A percentile compares a stretch with the other conserved stretches of the same genome.
Evolutionary conservation across 768 basidiomycete species (phyloP).

Genomic region (Ramaria rubella): DNA sequence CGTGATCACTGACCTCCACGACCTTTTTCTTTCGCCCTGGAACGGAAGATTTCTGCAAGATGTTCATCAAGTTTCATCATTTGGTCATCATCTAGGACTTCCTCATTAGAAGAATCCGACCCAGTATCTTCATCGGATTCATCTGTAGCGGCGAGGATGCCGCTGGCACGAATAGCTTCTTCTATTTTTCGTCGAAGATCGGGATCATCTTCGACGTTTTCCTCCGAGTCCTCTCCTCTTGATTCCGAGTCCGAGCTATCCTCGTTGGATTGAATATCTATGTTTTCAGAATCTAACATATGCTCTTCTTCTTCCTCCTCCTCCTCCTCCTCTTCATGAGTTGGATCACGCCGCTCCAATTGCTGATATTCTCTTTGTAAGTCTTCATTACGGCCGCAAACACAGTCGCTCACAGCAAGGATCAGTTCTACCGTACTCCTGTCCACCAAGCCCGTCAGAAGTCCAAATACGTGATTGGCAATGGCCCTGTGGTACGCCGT

Average conservation of each 20-base stretch:
- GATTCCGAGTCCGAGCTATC: slow-evolving; percentile 35
- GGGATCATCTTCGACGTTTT: slow-evolving; percentile 38
- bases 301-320: slow-evolving; percentile 27
- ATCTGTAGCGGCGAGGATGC: slow-evolving; percentile 48
- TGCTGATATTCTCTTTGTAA: slow-evolving; percentile 45
- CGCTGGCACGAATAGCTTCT: slow-evolving; percentile 54
- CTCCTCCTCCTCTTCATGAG: slow-evolving; percentile 28
- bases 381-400: slow-evolving; percentile 5
- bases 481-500: slow-evolving; percentile 74
- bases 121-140: slow-evolving; percentile 46
- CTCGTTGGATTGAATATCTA: slow-evolving; percentile 31
- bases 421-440: slow-evolving; percentile 75
- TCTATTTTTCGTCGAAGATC: slow-evolving; percentile 60
- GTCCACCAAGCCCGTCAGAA: slow-evolving; percentile 59
- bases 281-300: slow-evolving; percentile 32
- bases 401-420: slow-evolving; percentile 52
- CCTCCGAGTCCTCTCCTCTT: slow-evolving; percentile 44
- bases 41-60: slow-evolving; percentile 79
- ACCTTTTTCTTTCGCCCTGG: slow-evolving; percentile 51
- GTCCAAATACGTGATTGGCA: slow-evolving; percentile 73
- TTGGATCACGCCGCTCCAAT: slow-evolving; percentile 67
- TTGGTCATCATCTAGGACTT: slow-evolving; percentile 91
- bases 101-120: slow-evolving; percentile 43
- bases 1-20: slow-evolving; percentile 51
- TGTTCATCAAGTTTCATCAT: slow-evolving; percentile 97